These are phyloP conservation scores for Botryosphaeria dothidea DNA, from an alignment of 2,329 filamentous ascomycete species.

Conservation along the genomic window DNA sequence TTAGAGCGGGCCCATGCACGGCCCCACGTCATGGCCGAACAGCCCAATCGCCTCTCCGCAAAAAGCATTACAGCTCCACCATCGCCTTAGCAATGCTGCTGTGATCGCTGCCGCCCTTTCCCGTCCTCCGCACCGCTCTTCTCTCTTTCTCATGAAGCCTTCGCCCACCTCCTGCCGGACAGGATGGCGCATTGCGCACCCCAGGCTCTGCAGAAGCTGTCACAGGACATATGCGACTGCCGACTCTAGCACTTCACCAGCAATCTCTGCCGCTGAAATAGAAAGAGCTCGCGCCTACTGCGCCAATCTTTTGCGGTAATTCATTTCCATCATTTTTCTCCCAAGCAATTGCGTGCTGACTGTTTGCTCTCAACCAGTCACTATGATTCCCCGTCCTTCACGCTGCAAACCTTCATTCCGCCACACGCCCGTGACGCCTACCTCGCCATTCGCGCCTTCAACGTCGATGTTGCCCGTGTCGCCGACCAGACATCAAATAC, in stretches of 20 bases:
- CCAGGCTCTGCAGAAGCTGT: conserved; percentile 1
- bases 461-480: conserved; percentile 86
- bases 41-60: conserved; percentile 14
- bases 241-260: conserved; percentile 5
- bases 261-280: conserved; percentile 49
- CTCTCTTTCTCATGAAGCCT: conserved; percentile 1
- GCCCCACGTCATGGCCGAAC: conserved; percentile 10
- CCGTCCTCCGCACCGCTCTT: background rate
- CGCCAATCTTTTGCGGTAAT: conserved; percentile 57
- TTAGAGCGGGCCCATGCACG: conserved; percentile 24
- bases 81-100: conserved; percentile 1
- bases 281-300: conserved; percentile 60
- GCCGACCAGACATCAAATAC: conserved; percentile 87
- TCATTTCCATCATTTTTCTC: background rate
- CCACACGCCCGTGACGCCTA: conserved; percentile 75
- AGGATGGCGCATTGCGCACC: conserved; percentile 8
- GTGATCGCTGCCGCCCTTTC: background rate
- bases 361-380: conserved; percentile 54
- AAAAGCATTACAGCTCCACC: conserved; percentile 10
- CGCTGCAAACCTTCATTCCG: conserved; percentile 83
- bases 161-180: background rate
- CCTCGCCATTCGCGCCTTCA: conserved; percentile 86
- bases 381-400: conserved; percentile 85
- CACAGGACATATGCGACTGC: conserved; percentile 14
- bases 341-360: background rate